Conservation (phyloP, 1,284 basidiomycete species). For the Amylostereum chailletii region DNA sequence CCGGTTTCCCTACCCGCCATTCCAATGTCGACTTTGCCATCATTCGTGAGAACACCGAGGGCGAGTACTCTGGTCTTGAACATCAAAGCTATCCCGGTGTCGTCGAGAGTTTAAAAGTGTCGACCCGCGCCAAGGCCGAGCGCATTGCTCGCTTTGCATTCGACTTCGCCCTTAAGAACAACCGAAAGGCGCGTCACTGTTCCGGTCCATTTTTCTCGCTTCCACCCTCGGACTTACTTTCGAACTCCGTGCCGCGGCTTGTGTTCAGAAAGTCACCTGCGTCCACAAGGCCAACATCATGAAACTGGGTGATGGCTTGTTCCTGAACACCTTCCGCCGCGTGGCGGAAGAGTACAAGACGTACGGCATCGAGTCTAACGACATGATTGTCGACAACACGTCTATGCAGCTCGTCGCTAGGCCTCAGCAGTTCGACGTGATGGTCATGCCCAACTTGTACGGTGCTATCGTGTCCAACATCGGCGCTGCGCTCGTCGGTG, state of each 20-base stretch:
- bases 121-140: slow-evolving; percentile 92
- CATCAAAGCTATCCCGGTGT: slow-evolving; percentile 98
- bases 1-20: slow-evolving; percentile 96
- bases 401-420: slow-evolving; percentile 98
- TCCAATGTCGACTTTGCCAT: slow-evolving; percentile 97
- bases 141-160: slow-evolving; percentile 97
- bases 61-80: slow-evolving; percentile 98
- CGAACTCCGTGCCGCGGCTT: background rate
- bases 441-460: slow-evolving; percentile 98
- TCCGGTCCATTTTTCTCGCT: background rate
- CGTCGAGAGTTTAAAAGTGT: slow-evolving; percentile 97
- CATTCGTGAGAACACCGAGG: slow-evolving; percentile 99
- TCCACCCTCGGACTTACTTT: background rate
- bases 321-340: slow-evolving; percentile 96
- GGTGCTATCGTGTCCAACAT: slow-evolving; percentile 99
- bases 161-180: slow-evolving; percentile 98
- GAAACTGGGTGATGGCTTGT: slow-evolving; percentile 99
- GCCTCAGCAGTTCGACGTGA: slow-evolving; percentile 95
- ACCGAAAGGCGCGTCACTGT: slow-evolving; percentile 67
- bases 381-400: slow-evolving; percentile 99
- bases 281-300: slow-evolving; percentile 99
- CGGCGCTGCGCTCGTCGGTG: slow-evolving; percentile 95
- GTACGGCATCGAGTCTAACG: slow-evolving; percentile 87
- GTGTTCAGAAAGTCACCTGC: slow-evolving; percentile 91
- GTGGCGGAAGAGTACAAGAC: slow-evolving; percentile 95